Percentiles rank a stretch among this genome's conserved stretches.
These are phyloP conservation scores for Clitoria ternatea DNA, from an alignment of 306 rosid genomes.

Conservation along the genomic window DNA sequence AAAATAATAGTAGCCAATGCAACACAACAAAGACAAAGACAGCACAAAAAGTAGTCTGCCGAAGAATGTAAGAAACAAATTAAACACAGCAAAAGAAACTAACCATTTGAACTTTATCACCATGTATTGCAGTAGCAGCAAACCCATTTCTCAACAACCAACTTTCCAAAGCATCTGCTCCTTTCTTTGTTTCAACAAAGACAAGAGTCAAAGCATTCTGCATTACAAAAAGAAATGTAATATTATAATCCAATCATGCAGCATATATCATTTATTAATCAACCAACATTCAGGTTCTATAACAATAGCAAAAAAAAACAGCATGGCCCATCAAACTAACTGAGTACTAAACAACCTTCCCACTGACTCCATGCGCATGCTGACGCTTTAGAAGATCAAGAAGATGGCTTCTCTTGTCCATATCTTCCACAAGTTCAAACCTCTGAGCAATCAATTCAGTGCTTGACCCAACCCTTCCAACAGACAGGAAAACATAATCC, in stretches of 20 bases:
- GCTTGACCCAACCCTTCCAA: conserved; percentile 97
- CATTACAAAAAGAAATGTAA: not conserved
- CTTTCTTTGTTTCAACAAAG: conserved; percentile 94
- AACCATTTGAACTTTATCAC: conserved; percentile 90
- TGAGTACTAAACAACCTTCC: conserved; percentile 44
- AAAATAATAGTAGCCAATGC: not conserved
- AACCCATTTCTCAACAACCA: conserved; percentile 67
- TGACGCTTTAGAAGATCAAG: conserved; percentile 66
- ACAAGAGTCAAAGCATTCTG: conserved; percentile 83
- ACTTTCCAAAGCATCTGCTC: conserved; percentile 80
- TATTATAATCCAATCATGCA: not conserved
- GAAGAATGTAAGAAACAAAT: not conserved
- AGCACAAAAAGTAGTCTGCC: not conserved
- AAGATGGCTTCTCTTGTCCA: conserved; percentile 71
- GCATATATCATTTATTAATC: not conserved
- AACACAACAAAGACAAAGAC: not conserved
- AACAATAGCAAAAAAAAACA: not conserved
- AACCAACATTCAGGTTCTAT: not conserved
- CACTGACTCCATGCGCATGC: conserved; percentile 46
- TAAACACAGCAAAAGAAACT: not conserved
- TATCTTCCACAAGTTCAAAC: conserved; percentile 73
- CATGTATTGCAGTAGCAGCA: conserved; percentile 93
- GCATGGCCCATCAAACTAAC: not conserved
- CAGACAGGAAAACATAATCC: conserved; percentile 71
- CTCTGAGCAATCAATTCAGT: conserved; percentile 85